phyloP scores from a whole-genome alignment of 306 rosid genomes.

The Arachis hypogaea region DNA sequence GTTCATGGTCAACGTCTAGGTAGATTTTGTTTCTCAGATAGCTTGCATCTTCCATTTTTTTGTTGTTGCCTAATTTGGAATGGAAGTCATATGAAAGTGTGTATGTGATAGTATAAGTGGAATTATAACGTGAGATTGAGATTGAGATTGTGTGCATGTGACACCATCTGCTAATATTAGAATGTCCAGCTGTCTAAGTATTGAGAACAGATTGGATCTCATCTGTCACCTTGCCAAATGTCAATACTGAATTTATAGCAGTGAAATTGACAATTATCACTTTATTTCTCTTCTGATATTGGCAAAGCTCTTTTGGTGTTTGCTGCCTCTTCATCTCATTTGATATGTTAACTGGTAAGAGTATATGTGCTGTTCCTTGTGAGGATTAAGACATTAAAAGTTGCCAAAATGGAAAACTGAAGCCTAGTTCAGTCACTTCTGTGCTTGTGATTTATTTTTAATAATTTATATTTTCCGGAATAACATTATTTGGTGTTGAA shows the following conservation, averaged over 20 bases:
- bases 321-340: constrained; percentile 10
- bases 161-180: neutral
- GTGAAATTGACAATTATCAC: neutral
- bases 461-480: neutral
- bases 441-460: constrained; percentile 7
- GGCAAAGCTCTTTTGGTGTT: neutral
- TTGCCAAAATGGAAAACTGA: neutral
- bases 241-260: neutral
- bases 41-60: constrained; percentile 2
- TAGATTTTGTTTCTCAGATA: neutral
- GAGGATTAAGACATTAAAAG: neutral
- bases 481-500: constrained; percentile 11
- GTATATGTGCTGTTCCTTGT: neutral
- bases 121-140: neutral
- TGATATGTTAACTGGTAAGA: neutral
- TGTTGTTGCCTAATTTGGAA: neutral
- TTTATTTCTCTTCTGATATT: constrained; percentile 4
- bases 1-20: constrained; percentile 13
- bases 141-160: constrained; percentile 17
- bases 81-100: neutral
- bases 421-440: constrained; percentile 5
- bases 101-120: neutral
- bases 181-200: neutral
- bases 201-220: constrained; percentile 27
- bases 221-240: neutral